Evolutionary conservation across 192 early-diverging fungal species (phyloP), one percentile per base, ranked within the genome.

Genomic region (Chytriomyces sp.): DNA sequence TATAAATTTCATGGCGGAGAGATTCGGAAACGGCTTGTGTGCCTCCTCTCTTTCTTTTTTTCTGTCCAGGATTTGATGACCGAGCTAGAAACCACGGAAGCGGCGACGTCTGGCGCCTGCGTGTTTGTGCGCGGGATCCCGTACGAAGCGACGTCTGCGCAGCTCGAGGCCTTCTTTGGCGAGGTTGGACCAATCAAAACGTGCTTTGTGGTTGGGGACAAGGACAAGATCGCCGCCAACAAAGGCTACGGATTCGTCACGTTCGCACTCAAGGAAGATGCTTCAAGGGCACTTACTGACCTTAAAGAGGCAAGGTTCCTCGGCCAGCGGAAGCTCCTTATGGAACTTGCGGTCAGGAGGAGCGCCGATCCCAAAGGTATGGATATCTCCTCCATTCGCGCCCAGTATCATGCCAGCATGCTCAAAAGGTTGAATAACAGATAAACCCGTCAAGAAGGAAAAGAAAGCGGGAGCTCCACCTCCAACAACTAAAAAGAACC

Each of bases 241-340:
- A 91, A 87, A 52, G 96, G 96, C 5, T 97, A 88, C 80, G 96
- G 96, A 19, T 98, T 93, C 79, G 95, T 98, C 4, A 89, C 93
- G 71, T 98, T 89, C 74, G 91, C 89, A 2, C 58, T 93, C 34
- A 78, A 82, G 28, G 90, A 93, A 44, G 93, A 94, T 80, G 93
- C 94, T 2, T 78, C 86, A 32, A 81, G 85, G 30, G 96, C 96
- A 2, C 59, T 98, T 32, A 78, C 84, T 31, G 89, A 92, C 58
- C 82, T 98, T 10, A 85, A 90, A 44, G 84, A 89, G 34, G 79
- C 72, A 12, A 90, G 92, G 75, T 98, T 98, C 77, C 75, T 83
- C 65, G 84, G 22, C 71, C 70, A 86, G 61, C 76, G 89, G 53
- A 88, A 80, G 28, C 82, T 98, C 38, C 84, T 84, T 81, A 83